Base-by-base conservation (phyloP, 768 basidiomycete genomes). In the Boletus barrowsii region DNA sequence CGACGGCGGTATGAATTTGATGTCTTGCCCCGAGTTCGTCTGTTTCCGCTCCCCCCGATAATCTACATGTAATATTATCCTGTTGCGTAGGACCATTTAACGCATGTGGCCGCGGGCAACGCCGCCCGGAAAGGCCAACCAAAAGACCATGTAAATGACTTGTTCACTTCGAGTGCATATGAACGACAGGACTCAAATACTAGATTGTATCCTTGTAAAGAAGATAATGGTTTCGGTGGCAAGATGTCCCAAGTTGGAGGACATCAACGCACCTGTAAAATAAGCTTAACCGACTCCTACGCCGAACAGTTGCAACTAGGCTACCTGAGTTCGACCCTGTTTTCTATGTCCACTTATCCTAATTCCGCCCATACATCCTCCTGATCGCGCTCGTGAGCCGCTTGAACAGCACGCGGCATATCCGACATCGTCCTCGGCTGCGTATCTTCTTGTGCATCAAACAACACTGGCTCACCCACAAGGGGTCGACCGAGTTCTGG, bases 331-430 rank as follows among this genome's bases (percentile, higher is more conserved):
- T 26, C 5, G 33, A 48, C 29, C 24, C 42, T 42, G 45, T 29
- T 40, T 42, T 40, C 30, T 22, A 41, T 22, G 9, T 3, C 29
- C 22, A 10, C 18, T 76, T 66, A 84, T 36, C 80, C 83, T 46
- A 83, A 64, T 64, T 82, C 81, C 4, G 87, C 87, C 88, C 88
- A 90, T 42, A 86, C 75, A 59, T 90, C 88, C 62, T 83, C 81
- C 5, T 72, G 68, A 59, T 90, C 87, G 42, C 85, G 74, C 22
- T 86, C 81, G 47, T 69, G 72, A n/a, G 70, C 63, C 9, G 78
- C 81, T 62, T 82, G 77, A 18, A 68, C 82, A 14, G 80, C 83
- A 33, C 74, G 79, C 5, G 87, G 86, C 84, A 86, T 86, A 48
- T 79, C 78, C 8, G 79, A 73, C 61, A 77, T 73, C 43, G 47